Percentiles rank a stretch among this genome's conserved stretches.
These are phyloP conservation scores for Paracamarosporium sp. DNA, from an alignment of 2,329 filamentous ascomycete species.

Conservation along the genomic window DNA sequence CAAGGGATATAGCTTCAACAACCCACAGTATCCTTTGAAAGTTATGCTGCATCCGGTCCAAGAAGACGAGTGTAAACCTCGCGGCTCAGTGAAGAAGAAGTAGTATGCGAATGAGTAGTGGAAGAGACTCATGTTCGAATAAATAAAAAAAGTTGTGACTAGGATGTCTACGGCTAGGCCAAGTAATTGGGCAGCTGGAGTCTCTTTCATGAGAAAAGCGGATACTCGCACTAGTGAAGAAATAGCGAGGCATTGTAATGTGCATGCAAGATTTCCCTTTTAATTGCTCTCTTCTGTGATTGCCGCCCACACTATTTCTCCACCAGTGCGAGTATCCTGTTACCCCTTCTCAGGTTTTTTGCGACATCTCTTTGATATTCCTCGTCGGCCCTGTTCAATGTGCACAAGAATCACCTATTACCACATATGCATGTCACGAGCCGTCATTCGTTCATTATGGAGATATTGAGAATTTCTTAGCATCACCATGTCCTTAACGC, in stretches of 20 bases:
- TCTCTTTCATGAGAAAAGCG: slow-evolving; percentile 9
- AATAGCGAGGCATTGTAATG: slow-evolving; percentile 10
- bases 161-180: slow-evolving; percentile 10
- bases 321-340: slow-evolving; percentile 10
- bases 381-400: slow-evolving; percentile 10
- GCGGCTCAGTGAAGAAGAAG: slow-evolving; percentile 7
- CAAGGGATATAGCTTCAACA: slow-evolving; percentile 11
- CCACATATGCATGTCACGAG: slow-evolving; percentile 10
- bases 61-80: slow-evolving; percentile 11
- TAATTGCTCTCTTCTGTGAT: slow-evolving; percentile 10
- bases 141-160: slow-evolving; percentile 12
- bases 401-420: slow-evolving; percentile 9
- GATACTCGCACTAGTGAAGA: slow-evolving; percentile 11
- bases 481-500: slow-evolving; percentile 10
- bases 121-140: slow-evolving; percentile 11
- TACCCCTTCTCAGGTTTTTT: slow-evolving; percentile 6
- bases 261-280: slow-evolving; percentile 10
- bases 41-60: slow-evolving; percentile 11
- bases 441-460: slow-evolving; percentile 9
- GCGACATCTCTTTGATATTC: slow-evolving; percentile 9
- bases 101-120: slow-evolving; percentile 12
- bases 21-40: slow-evolving; percentile 10
- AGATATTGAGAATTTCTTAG: slow-evolving; percentile 10
- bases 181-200: slow-evolving; percentile 10
- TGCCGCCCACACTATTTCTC: slow-evolving; percentile 8